phyloP scores from a whole-genome alignment of 495 filamentous ascomycete genomes.

The Penicillium samsonianum region DNA sequence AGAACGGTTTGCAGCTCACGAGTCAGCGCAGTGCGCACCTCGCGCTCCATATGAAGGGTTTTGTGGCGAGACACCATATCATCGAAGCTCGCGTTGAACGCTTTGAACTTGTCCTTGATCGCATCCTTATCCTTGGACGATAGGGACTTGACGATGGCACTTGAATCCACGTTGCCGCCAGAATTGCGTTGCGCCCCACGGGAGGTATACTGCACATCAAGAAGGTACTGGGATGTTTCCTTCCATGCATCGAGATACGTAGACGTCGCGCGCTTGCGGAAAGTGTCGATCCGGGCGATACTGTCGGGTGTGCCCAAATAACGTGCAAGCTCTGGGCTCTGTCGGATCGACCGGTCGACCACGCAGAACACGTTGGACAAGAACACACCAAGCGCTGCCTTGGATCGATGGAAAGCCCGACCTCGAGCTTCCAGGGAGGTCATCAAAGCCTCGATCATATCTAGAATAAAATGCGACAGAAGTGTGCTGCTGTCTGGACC shows the following conservation, averaged over 20 bases:
- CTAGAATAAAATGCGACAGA: slow-evolving; percentile 81
- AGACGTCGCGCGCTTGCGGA: slow-evolving; percentile 80
- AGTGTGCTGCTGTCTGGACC: slow-evolving; percentile 86
- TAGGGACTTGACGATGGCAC: slow-evolving; percentile 77
- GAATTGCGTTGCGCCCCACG: slow-evolving; percentile 66
- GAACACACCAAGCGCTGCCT: slow-evolving; percentile 81
- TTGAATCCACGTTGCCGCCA: slow-evolving; percentile 67
- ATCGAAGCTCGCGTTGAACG: slow-evolving; percentile 90
- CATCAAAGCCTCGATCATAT: slow-evolving; percentile 82
- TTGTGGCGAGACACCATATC: slow-evolving; percentile 82
- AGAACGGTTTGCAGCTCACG: slow-evolving; percentile 86
- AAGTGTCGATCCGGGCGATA: slow-evolving; percentile 68
- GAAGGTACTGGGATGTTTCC: slow-evolving; percentile 78
- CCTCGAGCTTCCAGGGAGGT: slow-evolving; percentile 74
- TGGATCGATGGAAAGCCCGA: slow-evolving; percentile 72
- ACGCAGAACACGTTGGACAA: slow-evolving; percentile 85
- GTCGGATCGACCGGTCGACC: slow-evolving; percentile 80
- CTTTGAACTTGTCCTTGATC: slow-evolving; percentile 93
- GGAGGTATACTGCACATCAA: slow-evolving; percentile 91
- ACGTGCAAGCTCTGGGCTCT: slow-evolving; percentile 68
- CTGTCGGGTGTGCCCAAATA: slow-evolving; percentile 66
- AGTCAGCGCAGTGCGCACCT: slow-evolving; percentile 75
- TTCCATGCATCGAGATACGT: slow-evolving; percentile 88
- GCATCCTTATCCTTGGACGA: slow-evolving; percentile 88
- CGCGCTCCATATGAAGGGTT: slow-evolving; percentile 77